Evolutionary conservation across 495 filamentous ascomycete genomes (phyloP), one percentile per base, ranked within the genome.

Genomic region (Aspergillus incahuasiensis): DNA sequence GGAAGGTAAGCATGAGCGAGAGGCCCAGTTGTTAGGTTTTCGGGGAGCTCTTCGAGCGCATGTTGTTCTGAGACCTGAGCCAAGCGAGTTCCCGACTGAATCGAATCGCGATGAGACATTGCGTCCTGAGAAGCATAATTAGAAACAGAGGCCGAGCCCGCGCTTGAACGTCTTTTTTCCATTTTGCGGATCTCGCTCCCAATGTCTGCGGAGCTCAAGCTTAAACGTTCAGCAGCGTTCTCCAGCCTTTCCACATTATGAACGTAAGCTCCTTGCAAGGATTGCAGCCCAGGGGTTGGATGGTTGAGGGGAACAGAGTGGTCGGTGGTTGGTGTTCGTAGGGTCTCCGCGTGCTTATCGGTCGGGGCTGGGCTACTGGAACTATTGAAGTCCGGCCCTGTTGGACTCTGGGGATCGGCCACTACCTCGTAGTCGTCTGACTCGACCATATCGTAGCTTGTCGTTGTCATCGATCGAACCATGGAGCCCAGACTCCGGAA

Each of bases 241-340:
- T 96, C 91, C 58, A 96, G 75, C 41, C 87, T 82, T 66, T 91
- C 87, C 54, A 95, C 85, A 76, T 92, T 92, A 65, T 80, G 79
- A 19, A 84, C 71, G 63, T 87, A 89, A 25, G 86, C 86, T 21
- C 86, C 86, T 62, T 89, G 86, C 41, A 88, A 72, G 19, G 85
- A 82, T 63, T 87, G 85, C 35, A 87, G 71, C 69, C 91, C 89
- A 19, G 89, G 89, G 5, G 79, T 86, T 18, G 90, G 90, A 67
- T 94, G 89, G 57, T 78, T 83, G 50, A 92, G 77, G 49, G 79
- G 74, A 25, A 84, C 67, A 39, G 82, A 79, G 24, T 75, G 74
- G 43, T 81, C 83, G 24, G 74, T 70, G 52, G 85, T 85, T 28
- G 82, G 80, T 16, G 83, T 85, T 44, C 80, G 83, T 41, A 85